phyloP scores from a whole-genome alignment of 129 eudicot species.

The Saussurea involucrata region DNA sequence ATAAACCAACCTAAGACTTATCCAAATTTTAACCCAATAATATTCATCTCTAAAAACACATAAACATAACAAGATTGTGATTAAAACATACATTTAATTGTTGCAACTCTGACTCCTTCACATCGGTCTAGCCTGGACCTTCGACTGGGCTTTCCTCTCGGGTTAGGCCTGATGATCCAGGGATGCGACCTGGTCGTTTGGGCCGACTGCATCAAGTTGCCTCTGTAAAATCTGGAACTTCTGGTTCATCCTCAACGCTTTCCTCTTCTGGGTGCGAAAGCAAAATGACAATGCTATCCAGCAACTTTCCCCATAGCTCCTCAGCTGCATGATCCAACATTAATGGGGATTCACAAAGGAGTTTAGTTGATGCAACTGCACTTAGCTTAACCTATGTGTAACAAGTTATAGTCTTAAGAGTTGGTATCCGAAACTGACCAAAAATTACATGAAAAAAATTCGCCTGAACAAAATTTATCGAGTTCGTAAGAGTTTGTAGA shows the following conservation, averaged over 20 bases:
- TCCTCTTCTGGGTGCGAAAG: slow-evolving; percentile 82
- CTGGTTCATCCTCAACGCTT: slow-evolving; percentile 88
- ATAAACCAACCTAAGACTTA: too few relatives aligned
- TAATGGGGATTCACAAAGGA: slow-evolving; percentile 63
- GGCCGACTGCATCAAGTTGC: too few relatives aligned
- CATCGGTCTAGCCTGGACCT: too few relatives aligned
- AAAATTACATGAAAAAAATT: slow-evolving; percentile 51
- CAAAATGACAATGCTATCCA: slow-evolving; percentile 84
- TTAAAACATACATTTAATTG: too few relatives aligned
- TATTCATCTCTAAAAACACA: too few relatives aligned
- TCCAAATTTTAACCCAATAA: too few relatives aligned
- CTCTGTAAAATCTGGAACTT: slow-evolving; percentile 90
- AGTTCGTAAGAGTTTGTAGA: slow-evolving; percentile 51
- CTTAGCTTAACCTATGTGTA: slow-evolving; percentile 66
- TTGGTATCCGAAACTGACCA: slow-evolving; percentile 84
- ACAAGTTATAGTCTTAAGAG: slow-evolving; percentile 73
- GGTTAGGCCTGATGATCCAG: too few relatives aligned
- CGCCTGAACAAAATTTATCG: slow-evolving; percentile 69
- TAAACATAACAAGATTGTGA: too few relatives aligned
- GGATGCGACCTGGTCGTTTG: too few relatives aligned
- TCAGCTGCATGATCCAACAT: slow-evolving; percentile 54
- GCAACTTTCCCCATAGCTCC: slow-evolving; percentile 72
- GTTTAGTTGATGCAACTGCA: slow-evolving; percentile 81
- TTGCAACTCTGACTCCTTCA: too few relatives aligned
- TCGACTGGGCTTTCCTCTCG: too few relatives aligned